phyloP scores from a whole-genome alignment of 2,329 filamentous ascomycete species.

The Xylariaceae sp. region DNA sequence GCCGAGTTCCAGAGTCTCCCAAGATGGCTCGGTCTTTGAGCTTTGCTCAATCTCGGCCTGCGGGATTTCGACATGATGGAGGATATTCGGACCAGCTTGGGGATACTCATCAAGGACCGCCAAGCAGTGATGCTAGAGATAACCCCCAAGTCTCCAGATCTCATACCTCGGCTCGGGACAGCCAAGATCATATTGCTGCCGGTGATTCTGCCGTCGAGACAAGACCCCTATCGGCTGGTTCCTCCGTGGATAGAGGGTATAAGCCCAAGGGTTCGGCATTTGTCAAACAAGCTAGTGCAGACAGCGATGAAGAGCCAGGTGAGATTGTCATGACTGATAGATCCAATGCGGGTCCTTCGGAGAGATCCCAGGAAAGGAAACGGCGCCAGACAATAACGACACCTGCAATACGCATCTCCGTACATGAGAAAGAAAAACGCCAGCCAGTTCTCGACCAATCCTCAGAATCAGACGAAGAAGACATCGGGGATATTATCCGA shows the following conservation, averaged over 20 bases:
- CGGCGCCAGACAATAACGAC: constrained; percentile 11
- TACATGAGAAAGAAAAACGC: constrained; percentile 29
- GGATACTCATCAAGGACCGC: constrained; percentile 46
- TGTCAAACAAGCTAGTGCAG: constrained; percentile 2
- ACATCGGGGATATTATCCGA: constrained; percentile 57
- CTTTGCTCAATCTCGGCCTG: constrained; percentile 41
- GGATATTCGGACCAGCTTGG: constrained; percentile 39
- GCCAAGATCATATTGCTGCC: constrained; percentile 17
- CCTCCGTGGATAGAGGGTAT: constrained; percentile 21
- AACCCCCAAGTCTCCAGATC: constrained; percentile 30
- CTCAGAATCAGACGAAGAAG: constrained; percentile 55
- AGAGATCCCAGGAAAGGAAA: constrained; percentile 8
- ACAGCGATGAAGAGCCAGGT: constrained; percentile 14
- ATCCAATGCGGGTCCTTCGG: not conserved
- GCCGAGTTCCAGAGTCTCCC: constrained; percentile 49
- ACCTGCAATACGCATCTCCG: constrained; percentile 9
- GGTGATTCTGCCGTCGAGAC: constrained; percentile 19
- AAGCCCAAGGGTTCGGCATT: constrained; percentile 20
- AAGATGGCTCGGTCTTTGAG: constrained; percentile 50
- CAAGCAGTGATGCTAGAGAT: constrained; percentile 53
- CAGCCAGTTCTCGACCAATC: constrained; percentile 39
- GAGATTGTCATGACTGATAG: constrained; percentile 5
- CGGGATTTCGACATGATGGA: constrained; percentile 35
- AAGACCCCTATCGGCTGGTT: constrained; percentile 26
- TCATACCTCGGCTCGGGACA: constrained; percentile 21